phyloP scores from a whole-genome alignment of 2,329 filamentous ascomycete species.

The Clonostachys byssicola region DNA sequence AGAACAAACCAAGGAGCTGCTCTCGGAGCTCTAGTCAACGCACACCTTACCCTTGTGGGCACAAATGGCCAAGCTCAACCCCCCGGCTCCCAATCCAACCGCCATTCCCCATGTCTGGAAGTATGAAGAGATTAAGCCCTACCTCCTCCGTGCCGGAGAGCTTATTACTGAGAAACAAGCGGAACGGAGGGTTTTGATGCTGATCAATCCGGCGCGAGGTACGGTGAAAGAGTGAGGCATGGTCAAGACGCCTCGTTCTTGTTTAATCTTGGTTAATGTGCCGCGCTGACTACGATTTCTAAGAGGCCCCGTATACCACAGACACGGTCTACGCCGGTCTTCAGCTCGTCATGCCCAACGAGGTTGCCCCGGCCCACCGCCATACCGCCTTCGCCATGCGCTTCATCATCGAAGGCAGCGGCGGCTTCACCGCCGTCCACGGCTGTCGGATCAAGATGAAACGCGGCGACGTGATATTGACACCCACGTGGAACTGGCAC shows the following conservation, averaged over 20 bases:
- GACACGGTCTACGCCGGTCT: slow-evolving; percentile 51
- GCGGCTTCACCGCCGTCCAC: slow-evolving; percentile 51
- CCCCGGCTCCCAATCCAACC: slow-evolving; percentile 31
- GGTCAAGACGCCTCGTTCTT: too few relatives aligned
- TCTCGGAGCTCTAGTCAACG: too few relatives aligned
- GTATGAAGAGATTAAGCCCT: slow-evolving; percentile 24
- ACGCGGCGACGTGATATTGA: slow-evolving; percentile 48
- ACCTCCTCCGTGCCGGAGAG: slow-evolving; percentile 24
- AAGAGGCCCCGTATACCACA: slow-evolving; percentile 47
- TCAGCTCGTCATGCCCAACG: slow-evolving; percentile 48
- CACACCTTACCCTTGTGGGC: too few relatives aligned
- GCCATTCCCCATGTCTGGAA: slow-evolving; percentile 32
- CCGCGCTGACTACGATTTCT: neutral
- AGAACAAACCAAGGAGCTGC: too few relatives aligned
- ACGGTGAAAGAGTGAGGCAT: too few relatives aligned
- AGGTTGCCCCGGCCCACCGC: slow-evolving; percentile 45
- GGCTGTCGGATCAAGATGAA: slow-evolving; percentile 42
- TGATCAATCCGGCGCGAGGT: slow-evolving; percentile 25
- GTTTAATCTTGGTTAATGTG: too few relatives aligned
- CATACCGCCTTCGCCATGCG: slow-evolving; percentile 50
- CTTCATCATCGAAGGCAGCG: slow-evolving; percentile 50
- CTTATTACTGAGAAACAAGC: slow-evolving; percentile 31
- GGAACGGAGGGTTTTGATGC: slow-evolving; percentile 34
- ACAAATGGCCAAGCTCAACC: neutral
- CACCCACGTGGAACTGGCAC: slow-evolving; percentile 24